phyloP scores from a whole-genome alignment of 2,329 filamentous ascomycete species.

The Chalara sp. region DNA sequence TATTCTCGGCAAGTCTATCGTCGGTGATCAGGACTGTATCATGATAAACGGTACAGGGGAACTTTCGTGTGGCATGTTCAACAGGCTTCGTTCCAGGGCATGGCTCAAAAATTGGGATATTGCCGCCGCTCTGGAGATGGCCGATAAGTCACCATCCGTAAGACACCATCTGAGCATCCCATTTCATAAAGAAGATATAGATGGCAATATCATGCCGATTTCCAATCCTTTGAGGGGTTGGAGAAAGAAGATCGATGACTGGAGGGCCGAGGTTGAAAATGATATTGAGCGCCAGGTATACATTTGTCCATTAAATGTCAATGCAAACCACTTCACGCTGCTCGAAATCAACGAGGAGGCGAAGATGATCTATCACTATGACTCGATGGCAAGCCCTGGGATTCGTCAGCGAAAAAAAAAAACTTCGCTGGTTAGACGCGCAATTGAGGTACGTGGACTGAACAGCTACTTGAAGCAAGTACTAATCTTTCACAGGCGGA shows the following conservation, averaged over 20 bases:
- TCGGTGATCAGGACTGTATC: slow-evolving; percentile 10
- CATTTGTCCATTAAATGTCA: slow-evolving; percentile 17
- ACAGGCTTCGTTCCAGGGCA: slow-evolving; percentile 14
- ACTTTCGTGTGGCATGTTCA: slow-evolving; percentile 14
- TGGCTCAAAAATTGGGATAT: slow-evolving; percentile 20
- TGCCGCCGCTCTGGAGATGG: slow-evolving; percentile 16
- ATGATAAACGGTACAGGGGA: slow-evolving; percentile 12
- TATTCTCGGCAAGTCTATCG: slow-evolving; percentile 8
- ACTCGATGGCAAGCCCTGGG: slow-evolving; percentile 14
- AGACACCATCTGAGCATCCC: slow-evolving; percentile 14
- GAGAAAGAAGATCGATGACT: slow-evolving; percentile 13
- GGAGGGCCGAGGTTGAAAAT: slow-evolving; percentile 7
- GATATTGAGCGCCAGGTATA: slow-evolving; percentile 9
- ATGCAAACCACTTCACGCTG: slow-evolving; percentile 20
- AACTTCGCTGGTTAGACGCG: slow-evolving; percentile 8
- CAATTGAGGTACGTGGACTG: slow-evolving; percentile 8
- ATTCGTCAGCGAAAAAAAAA: slow-evolving; percentile 12
- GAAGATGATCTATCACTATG: slow-evolving; percentile 21
- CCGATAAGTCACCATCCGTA: slow-evolving; percentile 18
- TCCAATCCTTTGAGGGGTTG: slow-evolving; percentile 9
- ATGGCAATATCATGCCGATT: slow-evolving; percentile 9
- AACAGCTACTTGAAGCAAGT: slow-evolving; percentile 2
- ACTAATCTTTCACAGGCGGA: slow-evolving; percentile 11
- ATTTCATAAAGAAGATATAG: slow-evolving; percentile 14
- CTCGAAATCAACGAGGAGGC: slow-evolving; percentile 22